Evolutionary conservation across 805 yeast species (phyloP).

Genomic region (Yarrowia hollandica): DNA sequence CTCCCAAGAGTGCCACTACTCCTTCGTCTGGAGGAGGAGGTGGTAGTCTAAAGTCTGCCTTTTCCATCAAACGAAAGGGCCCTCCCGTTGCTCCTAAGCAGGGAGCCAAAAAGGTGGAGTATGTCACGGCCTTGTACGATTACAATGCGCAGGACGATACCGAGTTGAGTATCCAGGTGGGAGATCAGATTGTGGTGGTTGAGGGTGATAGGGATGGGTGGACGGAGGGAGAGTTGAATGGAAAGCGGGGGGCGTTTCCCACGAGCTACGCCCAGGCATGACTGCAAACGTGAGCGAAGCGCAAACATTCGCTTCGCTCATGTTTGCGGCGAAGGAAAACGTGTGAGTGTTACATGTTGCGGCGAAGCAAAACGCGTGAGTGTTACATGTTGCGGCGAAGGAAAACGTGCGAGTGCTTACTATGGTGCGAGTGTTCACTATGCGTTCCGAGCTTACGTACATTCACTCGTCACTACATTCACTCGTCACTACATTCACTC

Average conservation of each 20-base stretch:
- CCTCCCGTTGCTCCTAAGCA: slow-evolving; percentile 81
- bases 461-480: too few relatives aligned
- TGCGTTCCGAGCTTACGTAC: too few relatives aligned
- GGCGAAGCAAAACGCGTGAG: too few relatives aligned
- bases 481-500: too few relatives aligned
- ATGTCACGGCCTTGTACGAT: slow-evolving; percentile 64
- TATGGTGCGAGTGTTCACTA: too few relatives aligned
- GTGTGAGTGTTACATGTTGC: too few relatives aligned
- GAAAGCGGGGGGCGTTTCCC: slow-evolving; percentile 71
- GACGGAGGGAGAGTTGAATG: slow-evolving; percentile 86
- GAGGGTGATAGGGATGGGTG: slow-evolving; percentile 80
- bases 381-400: too few relatives aligned
- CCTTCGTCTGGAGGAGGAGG: slow-evolving; percentile 30
- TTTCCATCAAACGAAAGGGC: slow-evolving; percentile 50
- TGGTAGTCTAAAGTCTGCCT: slow-evolving; percentile 36
- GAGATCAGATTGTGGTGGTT: slow-evolving; percentile 69
- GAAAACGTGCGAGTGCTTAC: too few relatives aligned
- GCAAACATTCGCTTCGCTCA: too few relatives aligned
- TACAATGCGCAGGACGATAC: slow-evolving; percentile 77
- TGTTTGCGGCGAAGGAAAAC: too few relatives aligned
- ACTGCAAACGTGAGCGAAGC: too few relatives aligned
- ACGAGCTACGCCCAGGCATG: slow-evolving; percentile 58
- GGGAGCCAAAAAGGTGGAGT: slow-evolving; percentile 64
- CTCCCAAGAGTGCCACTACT: slow-evolving; percentile 33
- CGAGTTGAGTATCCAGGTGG: slow-evolving; percentile 69